These are phyloP conservation scores for Sanghuangporus sanghuang DNA, from an alignment of 1,284 basidiomycete species.

Conservation along the genomic window DNA sequence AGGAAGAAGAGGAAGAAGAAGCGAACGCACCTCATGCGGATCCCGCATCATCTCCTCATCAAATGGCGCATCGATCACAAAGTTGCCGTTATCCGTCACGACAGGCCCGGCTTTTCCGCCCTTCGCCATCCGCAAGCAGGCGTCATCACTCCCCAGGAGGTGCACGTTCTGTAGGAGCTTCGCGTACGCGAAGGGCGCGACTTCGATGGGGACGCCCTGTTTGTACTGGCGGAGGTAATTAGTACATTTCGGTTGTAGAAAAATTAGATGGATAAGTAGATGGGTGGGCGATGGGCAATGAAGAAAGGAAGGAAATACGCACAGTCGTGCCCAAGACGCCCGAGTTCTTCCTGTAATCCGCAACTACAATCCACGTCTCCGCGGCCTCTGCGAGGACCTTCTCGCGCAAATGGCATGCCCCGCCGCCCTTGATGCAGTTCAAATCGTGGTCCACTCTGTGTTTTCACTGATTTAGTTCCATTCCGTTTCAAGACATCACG, in stretches of 20 bases:
- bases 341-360: conserved; percentile 93
- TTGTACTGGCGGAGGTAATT: conserved; percentile 52
- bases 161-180: conserved; percentile 74
- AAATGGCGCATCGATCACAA: conserved; percentile 92
- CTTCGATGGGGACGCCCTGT: conserved; percentile 92
- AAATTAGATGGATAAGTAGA: not conserved
- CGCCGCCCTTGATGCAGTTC: conserved; percentile 97
- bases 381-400: conserved; percentile 97
- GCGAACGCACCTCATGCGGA: conserved; percentile 55
- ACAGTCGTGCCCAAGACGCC: conserved; percentile 80
- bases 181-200: conserved; percentile 93
- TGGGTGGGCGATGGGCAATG: not conserved
- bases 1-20: not conserved
- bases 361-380: conserved; percentile 91
- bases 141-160: conserved; percentile 57
- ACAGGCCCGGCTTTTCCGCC: conserved; percentile 83
- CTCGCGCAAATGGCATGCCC: conserved; percentile 94
- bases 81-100: conserved; percentile 94
- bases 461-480: no score
- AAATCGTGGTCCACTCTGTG: conserved; percentile 81
- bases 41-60: conserved; percentile 61
- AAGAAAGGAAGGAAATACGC: conserved; percentile 28
- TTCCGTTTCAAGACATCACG: no score
- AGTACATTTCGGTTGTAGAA: not conserved
- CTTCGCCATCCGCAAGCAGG: conserved; percentile 77